Conservation (phyloP, 176 grass and related monocot genomes). For the Paspalum vaginatum region DNA sequence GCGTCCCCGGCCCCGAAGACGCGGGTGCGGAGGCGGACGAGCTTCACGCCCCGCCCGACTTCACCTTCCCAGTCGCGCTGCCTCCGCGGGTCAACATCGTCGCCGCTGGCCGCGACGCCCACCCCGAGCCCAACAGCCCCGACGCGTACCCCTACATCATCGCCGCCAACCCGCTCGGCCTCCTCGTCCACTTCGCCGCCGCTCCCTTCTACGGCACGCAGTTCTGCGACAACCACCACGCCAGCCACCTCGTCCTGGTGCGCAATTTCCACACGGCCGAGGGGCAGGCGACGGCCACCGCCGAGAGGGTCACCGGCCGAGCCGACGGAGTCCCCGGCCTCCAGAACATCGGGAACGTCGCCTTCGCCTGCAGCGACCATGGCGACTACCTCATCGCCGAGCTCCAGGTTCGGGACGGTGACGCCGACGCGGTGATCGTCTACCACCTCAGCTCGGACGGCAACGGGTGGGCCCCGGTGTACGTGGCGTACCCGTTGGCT, state of each 20-base stretch:
- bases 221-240: background rate
- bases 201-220: background rate
- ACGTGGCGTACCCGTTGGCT: background rate
- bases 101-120: background rate
- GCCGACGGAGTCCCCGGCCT: background rate
- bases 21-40: too few relatives aligned
- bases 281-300: background rate
- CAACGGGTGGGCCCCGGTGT: background rate
- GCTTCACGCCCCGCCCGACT: too few relatives aligned
- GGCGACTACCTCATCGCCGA: background rate
- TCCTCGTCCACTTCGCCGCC: conserved; percentile 4
- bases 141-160: background rate
- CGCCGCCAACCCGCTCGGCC: background rate
- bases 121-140: background rate
- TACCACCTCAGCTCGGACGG: too few relatives aligned
- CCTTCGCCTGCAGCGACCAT: background rate
- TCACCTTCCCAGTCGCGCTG: background rate
- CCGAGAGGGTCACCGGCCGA: background rate
- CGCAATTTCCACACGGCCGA: background rate
- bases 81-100: background rate
- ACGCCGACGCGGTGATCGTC: background rate
- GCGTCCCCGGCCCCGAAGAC: too few relatives aligned
- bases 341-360: background rate
- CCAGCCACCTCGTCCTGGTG: background rate
- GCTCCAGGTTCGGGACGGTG: background rate